Percentiles rank a stretch among this genome's conserved stretches.
phyloP scores from a whole-genome alignment of 805 yeast species.

The Ogataea paradorogensis region DNA sequence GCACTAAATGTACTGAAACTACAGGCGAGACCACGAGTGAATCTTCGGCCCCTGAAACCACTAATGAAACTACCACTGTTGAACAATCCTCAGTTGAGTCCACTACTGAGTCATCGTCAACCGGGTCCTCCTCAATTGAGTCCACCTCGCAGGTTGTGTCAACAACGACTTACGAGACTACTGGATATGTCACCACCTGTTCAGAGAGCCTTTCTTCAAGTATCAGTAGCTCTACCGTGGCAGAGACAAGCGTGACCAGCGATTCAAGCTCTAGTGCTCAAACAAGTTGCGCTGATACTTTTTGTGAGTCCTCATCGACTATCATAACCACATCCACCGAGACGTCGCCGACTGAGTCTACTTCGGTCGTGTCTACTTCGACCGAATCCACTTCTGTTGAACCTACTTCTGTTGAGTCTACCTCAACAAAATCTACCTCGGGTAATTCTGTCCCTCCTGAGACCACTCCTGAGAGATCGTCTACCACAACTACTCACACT shows the following conservation, averaged over 20 bases:
- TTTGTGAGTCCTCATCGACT: neutral
- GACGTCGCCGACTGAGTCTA: slow-evolving; percentile 3
- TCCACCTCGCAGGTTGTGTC: neutral
- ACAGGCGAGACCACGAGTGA: too few species aligned
- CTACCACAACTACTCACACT: neutral
- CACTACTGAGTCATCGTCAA: too few species aligned
- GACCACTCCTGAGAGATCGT: neutral
- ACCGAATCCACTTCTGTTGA: neutral
- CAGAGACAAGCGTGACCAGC: neutral
- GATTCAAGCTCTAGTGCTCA: too few species aligned
- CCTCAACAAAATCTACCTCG: slow-evolving; percentile 2
- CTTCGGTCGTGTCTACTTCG: slow-evolving; percentile 1
- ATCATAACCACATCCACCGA: neutral
- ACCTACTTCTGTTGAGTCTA: neutral
- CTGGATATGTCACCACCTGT: slow-evolving; percentile 4
- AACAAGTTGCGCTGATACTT: too few species aligned
- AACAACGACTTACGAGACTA: neutral
- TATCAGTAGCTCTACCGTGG: neutral
- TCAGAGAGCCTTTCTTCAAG: neutral
- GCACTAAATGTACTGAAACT: neutral
- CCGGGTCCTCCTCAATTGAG: too few species aligned
- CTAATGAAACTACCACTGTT: too few species aligned
- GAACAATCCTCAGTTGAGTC: too few species aligned
- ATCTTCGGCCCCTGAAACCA: too few species aligned
- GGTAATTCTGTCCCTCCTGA: neutral